A percentile compares a stretch with the other conserved stretches of the same genome.
Conservation (phyloP, 2,329 filamentous ascomycete genomes). For the Cladophialophora exuberans region DNA sequence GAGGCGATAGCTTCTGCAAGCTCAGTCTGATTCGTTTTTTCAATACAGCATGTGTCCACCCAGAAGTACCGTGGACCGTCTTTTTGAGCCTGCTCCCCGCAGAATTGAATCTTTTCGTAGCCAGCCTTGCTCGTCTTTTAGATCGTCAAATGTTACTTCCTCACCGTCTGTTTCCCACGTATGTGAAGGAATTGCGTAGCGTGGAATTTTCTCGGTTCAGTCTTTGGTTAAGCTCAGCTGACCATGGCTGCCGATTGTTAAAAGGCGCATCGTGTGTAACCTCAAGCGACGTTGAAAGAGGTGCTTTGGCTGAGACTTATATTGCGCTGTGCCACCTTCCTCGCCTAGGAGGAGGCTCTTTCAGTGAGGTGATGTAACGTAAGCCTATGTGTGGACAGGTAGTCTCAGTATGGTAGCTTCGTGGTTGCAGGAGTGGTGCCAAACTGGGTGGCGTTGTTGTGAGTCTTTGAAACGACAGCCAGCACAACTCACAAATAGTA, state of each 20-base stretch:
- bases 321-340: no score
- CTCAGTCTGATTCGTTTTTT: conserved; percentile 30
- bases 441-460: no score
- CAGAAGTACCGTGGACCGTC: conserved; percentile 27
- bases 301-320: no score
- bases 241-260: neutral
- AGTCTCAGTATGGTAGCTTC: no score
- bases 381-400: no score
- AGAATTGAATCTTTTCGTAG: conserved; percentile 13
- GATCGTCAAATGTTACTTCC: conserved; percentile 21
- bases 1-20: conserved; percentile 30
- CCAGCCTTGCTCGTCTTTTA: conserved; percentile 10
- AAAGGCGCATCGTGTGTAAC: neutral
- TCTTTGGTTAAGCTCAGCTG: neutral
- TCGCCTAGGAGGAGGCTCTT: no score
- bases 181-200: conserved; percentile 33
- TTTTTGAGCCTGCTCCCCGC: conserved; percentile 11
- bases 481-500: no score
- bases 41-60: no score
- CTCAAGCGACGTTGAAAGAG: no score
- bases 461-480: no score
- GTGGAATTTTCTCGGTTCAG: conserved; percentile 7
- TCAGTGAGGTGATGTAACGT: no score
- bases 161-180: conserved; percentile 29
- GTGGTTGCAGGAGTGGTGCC: no score